Evolutionary conservation across 352 stramenopile genomes (phyloP).

Genomic region (Globisporangium yorkense): DNA sequence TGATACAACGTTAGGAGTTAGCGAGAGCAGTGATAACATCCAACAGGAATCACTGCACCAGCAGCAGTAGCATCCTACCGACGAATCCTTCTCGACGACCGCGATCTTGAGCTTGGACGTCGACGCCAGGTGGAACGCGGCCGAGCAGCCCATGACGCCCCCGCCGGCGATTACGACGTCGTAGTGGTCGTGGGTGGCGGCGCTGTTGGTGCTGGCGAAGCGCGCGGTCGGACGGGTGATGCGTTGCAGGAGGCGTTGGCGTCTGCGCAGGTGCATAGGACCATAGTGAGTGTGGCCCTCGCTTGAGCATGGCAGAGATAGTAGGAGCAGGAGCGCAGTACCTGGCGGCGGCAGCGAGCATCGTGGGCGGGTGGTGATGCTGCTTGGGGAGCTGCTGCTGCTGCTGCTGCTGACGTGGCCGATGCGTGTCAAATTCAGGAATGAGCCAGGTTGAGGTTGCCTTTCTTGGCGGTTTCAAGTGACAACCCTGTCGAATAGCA

Average conservation of each 20-base stretch:
- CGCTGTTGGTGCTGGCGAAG: conserved; percentile 1
- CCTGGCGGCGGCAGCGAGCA: background rate
- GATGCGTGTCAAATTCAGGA: background rate
- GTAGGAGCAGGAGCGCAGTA: background rate
- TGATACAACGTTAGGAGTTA: no score
- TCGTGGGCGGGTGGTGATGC: no score
- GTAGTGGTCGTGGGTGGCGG: conserved; percentile 23
- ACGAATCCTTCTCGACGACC: conserved; percentile 63
- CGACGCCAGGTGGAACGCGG: conserved; percentile 73
- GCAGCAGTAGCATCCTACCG: conserved; percentile 27
- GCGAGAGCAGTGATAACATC: background rate
- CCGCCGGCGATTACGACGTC: conserved; percentile 77
- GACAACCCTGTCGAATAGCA: background rate
- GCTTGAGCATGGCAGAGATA: no score
- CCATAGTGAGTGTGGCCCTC: background rate
- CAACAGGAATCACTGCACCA: background rate
- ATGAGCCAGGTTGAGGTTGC: background rate
- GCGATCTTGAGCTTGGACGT: conserved; percentile 68
- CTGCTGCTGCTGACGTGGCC: background rate
- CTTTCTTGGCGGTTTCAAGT: background rate
- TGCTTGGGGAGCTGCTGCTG: no score
- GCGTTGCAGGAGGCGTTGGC: background rate
- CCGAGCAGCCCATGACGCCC: conserved; percentile 84
- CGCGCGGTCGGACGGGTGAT: background rate
- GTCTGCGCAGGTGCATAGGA: background rate